These are phyloP conservation scores for Aspergillus kassunensis DNA, from an alignment of 495 filamentous ascomycete species.

Conservation along the genomic window DNA sequence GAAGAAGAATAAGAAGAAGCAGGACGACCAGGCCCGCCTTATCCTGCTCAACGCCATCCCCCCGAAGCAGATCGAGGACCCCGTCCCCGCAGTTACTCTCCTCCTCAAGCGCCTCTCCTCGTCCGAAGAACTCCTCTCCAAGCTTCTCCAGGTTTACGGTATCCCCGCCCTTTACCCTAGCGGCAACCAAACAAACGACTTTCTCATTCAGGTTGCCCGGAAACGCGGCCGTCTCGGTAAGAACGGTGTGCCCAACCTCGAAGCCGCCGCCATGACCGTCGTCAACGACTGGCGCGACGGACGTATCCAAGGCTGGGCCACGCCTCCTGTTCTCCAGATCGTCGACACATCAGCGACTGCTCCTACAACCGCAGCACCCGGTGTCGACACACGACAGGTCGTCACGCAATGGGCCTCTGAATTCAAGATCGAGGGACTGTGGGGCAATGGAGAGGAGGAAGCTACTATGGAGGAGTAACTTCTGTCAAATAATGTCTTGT, in stretches of 20 bases:
- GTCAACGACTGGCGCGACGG: constrained; percentile 96
- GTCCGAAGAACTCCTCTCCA: constrained; percentile 64
- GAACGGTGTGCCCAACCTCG: constrained; percentile 84
- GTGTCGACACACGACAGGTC: constrained; percentile 72
- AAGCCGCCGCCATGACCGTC: constrained; percentile 84
- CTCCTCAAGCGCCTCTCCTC: constrained; percentile 73
- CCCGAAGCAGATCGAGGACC: constrained; percentile 90
- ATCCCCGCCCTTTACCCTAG: constrained; percentile 67
- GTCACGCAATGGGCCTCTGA: constrained; percentile 93
- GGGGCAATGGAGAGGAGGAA: constrained; percentile 60
- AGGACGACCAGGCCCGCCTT: constrained; percentile 74
- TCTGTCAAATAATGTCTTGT: constrained; percentile 1
- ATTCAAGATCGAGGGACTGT: constrained; percentile 94
- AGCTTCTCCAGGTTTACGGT: constrained; percentile 76
- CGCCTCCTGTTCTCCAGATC: constrained; percentile 63
- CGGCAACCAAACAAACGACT: constrained; percentile 73
- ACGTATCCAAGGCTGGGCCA: constrained; percentile 87
- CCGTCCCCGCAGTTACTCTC: constrained; percentile 76
- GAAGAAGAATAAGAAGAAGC: constrained; percentile 51
- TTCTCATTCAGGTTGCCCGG: constrained; percentile 88
- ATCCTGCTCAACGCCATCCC: constrained; percentile 88
- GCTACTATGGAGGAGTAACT: constrained; percentile 43
- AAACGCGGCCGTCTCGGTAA: constrained; percentile 87
- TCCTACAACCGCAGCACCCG: constrained; percentile 22
- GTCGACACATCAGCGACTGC: constrained; percentile 31